Evolutionary conservation across 768 basidiomycete genomes (phyloP).

Genomic region (Sporobolomyces pararoseus): DNA sequence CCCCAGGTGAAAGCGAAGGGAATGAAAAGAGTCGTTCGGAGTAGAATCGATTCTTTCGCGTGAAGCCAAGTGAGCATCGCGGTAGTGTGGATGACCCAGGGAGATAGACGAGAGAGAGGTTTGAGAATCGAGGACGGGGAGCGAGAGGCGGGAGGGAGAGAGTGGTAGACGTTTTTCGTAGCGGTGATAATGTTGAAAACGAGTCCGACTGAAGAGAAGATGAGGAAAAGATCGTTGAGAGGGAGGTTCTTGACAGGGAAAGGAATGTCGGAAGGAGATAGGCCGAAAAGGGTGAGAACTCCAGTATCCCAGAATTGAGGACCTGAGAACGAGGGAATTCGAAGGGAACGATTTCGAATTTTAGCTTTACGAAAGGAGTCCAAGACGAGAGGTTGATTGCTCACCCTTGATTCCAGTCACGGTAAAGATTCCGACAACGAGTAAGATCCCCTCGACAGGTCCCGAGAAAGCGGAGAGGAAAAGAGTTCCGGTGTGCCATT

Average conservation of each 20-base stretch:
- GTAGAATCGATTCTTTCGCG: conserved; percentile 58
- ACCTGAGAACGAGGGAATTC: conserved; percentile 53
- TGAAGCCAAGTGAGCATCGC: conserved; percentile 79
- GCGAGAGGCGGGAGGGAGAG: conserved; percentile 37
- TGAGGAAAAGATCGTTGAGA: conserved; percentile 83
- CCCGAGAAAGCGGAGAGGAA: conserved; percentile 92
- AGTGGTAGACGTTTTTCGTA: conserved; percentile 53
- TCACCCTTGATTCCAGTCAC: conserved; percentile 71
- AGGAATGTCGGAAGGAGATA: conserved; percentile 55
- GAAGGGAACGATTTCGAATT: not conserved
- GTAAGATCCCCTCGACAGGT: conserved; percentile 90
- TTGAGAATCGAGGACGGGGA: conserved; percentile 46
- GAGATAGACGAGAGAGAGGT: conserved; percentile 72
- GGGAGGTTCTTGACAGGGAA: conserved; percentile 61
- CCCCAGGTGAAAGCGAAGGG: conserved; percentile 92
- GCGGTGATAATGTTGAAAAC: conserved; percentile 67
- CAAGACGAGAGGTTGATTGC: too few species aligned
- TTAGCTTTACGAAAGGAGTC: too few species aligned
- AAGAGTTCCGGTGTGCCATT: conserved; percentile 86
- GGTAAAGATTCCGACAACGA: conserved; percentile 71
- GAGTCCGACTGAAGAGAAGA: conserved; percentile 66
- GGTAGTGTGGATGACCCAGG: conserved; percentile 67
- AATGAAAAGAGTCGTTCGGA: conserved; percentile 71
- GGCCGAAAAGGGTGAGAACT: conserved; percentile 56
- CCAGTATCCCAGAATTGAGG: conserved; percentile 75